Conservation (phyloP, 331 rosid species). For the Dryas integrifolia region DNA sequence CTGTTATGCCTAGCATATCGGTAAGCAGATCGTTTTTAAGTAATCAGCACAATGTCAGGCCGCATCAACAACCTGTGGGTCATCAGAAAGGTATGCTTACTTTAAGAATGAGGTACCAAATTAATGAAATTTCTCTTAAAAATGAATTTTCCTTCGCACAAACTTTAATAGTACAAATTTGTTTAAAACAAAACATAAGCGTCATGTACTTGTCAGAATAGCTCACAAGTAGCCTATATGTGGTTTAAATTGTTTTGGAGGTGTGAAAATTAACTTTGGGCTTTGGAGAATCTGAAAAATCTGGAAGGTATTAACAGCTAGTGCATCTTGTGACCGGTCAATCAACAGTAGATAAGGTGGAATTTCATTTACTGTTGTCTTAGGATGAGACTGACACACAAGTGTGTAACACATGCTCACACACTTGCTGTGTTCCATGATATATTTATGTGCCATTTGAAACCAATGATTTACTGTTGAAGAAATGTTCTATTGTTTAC, state of each 20-base stretch:
- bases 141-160: not conserved
- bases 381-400: not conserved
- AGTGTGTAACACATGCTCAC: not conserved
- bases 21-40: slow-evolving; percentile 48
- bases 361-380: not conserved
- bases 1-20: slow-evolving; percentile 47
- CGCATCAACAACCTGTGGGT: slow-evolving; percentile 66
- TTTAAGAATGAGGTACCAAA: not conserved
- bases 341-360: not conserved
- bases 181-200: not conserved
- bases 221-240: not conserved
- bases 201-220: not conserved
- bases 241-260: not conserved
- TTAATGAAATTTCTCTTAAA: not conserved
- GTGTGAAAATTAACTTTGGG: not conserved
- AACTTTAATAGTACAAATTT: not conserved
- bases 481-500: not conserved
- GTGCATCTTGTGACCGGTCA: not conserved
- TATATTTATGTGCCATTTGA: not conserved
- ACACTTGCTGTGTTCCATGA: not conserved
- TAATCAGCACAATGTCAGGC: slow-evolving; percentile 56
- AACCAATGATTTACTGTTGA: not conserved
- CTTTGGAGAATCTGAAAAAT: not conserved
- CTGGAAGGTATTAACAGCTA: not conserved
- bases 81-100: slow-evolving; percentile 79